Conservation (phyloP, 2,329 filamentous ascomycete genomes). For the Apiospora malaysiana region DNA sequence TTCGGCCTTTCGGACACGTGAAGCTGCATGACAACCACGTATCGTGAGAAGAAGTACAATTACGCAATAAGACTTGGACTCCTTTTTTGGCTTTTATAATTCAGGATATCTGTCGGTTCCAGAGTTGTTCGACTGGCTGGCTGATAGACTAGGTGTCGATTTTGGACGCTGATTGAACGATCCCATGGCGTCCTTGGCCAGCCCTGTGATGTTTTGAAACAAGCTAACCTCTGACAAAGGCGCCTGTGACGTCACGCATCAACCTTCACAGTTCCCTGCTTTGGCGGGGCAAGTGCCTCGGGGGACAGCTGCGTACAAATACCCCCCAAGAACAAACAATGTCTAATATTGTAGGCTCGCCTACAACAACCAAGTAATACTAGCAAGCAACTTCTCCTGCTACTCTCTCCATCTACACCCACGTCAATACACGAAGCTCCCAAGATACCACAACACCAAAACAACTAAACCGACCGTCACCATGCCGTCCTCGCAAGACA, state of each 20-base stretch:
- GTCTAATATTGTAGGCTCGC: too few relatives aligned
- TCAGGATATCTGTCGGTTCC: neutral
- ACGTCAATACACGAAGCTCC: neutral
- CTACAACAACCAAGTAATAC: neutral
- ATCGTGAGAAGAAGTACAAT: neutral
- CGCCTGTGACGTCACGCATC: neutral
- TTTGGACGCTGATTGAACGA: neutral
- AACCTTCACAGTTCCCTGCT: slow-evolving; percentile 4
- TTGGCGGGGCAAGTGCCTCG: slow-evolving; percentile 6
- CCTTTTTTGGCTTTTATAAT: neutral
- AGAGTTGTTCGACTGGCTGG: neutral
- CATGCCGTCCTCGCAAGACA: slow-evolving; percentile 21
- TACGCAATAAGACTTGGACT: neutral
- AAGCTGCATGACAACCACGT: neutral
- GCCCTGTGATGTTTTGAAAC: neutral
- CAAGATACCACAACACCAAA: neutral
- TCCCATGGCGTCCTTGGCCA: neutral
- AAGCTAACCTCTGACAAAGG: neutral
- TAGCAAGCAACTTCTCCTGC: neutral
- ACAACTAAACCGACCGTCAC: neutral
- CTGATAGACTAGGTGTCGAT: neutral
- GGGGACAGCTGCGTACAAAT: neutral
- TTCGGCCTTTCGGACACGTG: neutral
- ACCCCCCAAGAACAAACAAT: neutral
- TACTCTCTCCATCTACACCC: neutral